Conservation (phyloP, 2,329 filamentous ascomycete species). For the Xenosphaeropsis pyriputrescens region DNA sequence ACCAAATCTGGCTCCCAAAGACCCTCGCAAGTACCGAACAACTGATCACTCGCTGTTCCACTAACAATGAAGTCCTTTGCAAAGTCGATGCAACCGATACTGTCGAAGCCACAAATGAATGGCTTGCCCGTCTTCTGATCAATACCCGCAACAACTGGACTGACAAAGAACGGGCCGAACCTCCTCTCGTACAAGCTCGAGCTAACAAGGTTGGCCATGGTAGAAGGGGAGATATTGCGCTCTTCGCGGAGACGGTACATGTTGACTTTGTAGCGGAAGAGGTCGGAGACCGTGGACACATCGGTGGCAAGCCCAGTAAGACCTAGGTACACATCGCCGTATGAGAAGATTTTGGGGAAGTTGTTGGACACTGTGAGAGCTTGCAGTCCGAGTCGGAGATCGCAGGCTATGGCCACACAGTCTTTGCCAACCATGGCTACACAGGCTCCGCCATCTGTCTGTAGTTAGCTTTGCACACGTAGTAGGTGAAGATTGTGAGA, state of each 20-base stretch:
- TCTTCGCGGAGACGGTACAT: conserved; percentile 99
- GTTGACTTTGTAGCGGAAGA: conserved; percentile 99
- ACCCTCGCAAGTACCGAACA: conserved; percentile 97
- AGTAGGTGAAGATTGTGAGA: conserved; percentile 2
- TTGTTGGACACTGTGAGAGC: conserved; percentile 97
- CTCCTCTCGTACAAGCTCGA: conserved; percentile 85
- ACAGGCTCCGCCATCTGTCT: conserved; percentile 70
- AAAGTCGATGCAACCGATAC: conserved; percentile 98
- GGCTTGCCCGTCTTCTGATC: conserved; percentile 89
- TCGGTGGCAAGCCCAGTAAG: conserved; percentile 95
- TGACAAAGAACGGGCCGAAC: conserved; percentile 95
- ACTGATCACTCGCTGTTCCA: conserved; percentile 89
- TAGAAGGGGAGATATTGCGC: conserved; percentile 85
- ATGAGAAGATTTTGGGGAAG: conserved; percentile 99
- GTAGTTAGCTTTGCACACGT: conserved; percentile 6
- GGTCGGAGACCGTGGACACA: conserved; percentile 83
- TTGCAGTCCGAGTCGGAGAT: conserved; percentile 93
- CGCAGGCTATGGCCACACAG: conserved; percentile 98
- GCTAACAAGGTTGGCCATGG: conserved; percentile 91
- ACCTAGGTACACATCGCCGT: conserved; percentile 89
- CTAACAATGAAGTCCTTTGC: conserved; percentile 99
- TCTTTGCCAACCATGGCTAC: conserved; percentile 99
- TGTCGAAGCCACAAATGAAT: conserved; percentile 98
- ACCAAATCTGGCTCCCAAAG: conserved; percentile 97
- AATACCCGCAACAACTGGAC: conserved; percentile 85